These are phyloP conservation scores for Cicer yamashitae DNA, from an alignment of 306 rosid species.

Conservation along the genomic window DNA sequence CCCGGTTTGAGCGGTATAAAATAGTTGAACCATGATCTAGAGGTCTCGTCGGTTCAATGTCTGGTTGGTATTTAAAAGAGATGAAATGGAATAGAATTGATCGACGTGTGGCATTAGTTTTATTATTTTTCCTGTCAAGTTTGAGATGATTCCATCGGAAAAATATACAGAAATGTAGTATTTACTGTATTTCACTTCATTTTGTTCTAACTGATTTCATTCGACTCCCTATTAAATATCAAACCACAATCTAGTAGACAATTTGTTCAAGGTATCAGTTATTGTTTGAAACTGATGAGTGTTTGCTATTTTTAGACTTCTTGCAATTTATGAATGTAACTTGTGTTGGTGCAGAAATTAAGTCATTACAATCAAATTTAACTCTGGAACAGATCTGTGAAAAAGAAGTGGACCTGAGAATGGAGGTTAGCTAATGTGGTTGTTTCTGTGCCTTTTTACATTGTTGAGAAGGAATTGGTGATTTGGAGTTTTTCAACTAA, in stretches of 20 bases:
- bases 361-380: conserved; percentile 72
- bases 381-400: conserved; percentile 79
- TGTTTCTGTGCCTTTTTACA: conserved; percentile 31
- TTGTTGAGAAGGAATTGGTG: conserved; percentile 25
- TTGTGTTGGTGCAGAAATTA: conserved; percentile 69
- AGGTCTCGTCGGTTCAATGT: background rate
- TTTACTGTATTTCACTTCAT: background rate
- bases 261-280: conserved; percentile 1
- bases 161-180: background rate
- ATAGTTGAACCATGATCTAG: background rate
- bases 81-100: background rate
- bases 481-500: conserved; percentile 22
- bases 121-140: background rate
- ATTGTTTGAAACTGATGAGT: conserved; percentile 15
- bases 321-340: conserved; percentile 24
- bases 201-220: background rate
- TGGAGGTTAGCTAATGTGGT: conserved; percentile 65
- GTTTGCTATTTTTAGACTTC: background rate
- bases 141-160: background rate
- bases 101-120: background rate
- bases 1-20: background rate
- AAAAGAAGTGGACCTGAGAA: conserved; percentile 65
- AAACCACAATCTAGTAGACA: background rate
- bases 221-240: background rate
- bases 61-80: background rate